Evolutionary conservation across 176 grass and related monocot species (phyloP), one percentile per base, ranked within the genome.

Genomic region (Oryza nivara): DNA sequence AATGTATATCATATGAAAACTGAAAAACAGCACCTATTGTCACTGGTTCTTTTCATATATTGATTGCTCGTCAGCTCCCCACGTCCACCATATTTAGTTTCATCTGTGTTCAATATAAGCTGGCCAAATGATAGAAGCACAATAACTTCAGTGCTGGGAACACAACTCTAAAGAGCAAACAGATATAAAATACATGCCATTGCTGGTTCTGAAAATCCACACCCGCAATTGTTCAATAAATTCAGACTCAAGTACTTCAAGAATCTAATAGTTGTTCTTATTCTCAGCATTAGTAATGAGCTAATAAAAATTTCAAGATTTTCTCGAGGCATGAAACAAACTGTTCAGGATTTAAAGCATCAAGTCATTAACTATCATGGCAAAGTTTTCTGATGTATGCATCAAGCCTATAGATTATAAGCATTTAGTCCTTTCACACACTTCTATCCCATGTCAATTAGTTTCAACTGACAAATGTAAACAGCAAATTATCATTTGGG

Each of bases 81-180:
- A 69, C 36, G 67, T 80, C 95, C 95, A 76, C 92, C 92, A 58
- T 98, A 98, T 76, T 78, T 98, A 70, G 79, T 86, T 88, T 98
- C 92, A 83, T 98, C 95, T 13, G 92, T 90, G 74, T 98, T 95
- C 44, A 95, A 81, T 76, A 95, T 80, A 70, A 98, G 84, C 92
- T 97, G 83, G 32, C 52, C 46, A 65, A 84, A 67, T 69, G 54
- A 58, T 8, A 2, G 43, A 73, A 76, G 6, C 71, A 80, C 22
- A 43, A 48, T 30, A 75, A 60, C 45, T 15, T 44, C 46, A 70
- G 11, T 20, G 5, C 14, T 75, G 7, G 69, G 69, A n/a, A 65
- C 46, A 14, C 8, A 16, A 4, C 40, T 26, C 36, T 65, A 68
- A 68, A 32, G 51, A 46, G 14, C 64, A 5, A 73, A 65, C 26